Evolutionary conservation across 352 stramenopile genomes (phyloP).

Genomic region (Pythium aquatile): DNA sequence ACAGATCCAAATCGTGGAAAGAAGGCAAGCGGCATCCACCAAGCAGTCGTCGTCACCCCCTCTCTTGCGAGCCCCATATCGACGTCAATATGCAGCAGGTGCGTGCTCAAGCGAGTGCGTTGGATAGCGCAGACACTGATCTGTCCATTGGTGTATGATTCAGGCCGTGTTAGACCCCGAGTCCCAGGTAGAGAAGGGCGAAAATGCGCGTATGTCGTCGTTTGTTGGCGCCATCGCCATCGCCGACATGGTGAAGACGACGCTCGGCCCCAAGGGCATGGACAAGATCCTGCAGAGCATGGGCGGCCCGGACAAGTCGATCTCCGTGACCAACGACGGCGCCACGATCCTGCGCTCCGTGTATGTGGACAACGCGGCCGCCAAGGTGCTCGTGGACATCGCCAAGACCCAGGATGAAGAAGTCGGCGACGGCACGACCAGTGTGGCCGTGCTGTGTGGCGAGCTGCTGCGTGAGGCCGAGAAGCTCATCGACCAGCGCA

Average conservation of each 20-base stretch:
- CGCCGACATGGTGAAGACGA: slow-evolving; percentile 99
- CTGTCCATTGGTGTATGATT: background rate
- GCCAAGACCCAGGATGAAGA: slow-evolving; percentile 98
- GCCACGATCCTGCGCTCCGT: slow-evolving; percentile 98
- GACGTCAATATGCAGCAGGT: slow-evolving; percentile 1
- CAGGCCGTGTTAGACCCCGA: background rate
- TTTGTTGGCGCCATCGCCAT: slow-evolving; percentile 99
- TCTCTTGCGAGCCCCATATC: background rate
- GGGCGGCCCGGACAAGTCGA: slow-evolving; percentile 80
- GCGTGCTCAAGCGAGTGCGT: background rate
- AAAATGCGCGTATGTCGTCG: slow-evolving; percentile 98
- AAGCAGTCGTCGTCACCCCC: background rate
- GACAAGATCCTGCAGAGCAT: slow-evolving; percentile 99
- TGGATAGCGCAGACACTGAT: background rate
- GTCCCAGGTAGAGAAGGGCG: slow-evolving; percentile 67
- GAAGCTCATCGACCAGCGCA: slow-evolving; percentile 94
- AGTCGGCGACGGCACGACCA: slow-evolving; percentile 98
- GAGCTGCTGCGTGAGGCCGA: slow-evolving; percentile 97
- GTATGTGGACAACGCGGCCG: slow-evolving; percentile 98
- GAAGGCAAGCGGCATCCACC: background rate
- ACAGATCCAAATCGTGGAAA: slow-evolving; percentile 1
- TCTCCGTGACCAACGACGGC: slow-evolving; percentile 98
- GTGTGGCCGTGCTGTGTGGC: slow-evolving; percentile 95
- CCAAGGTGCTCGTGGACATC: slow-evolving; percentile 99
- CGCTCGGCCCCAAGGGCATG: slow-evolving; percentile 99